Evolutionary conservation across 2,329 filamentous ascomycete species (phyloP).

Genomic region (Paecilomyces formosus): DNA sequence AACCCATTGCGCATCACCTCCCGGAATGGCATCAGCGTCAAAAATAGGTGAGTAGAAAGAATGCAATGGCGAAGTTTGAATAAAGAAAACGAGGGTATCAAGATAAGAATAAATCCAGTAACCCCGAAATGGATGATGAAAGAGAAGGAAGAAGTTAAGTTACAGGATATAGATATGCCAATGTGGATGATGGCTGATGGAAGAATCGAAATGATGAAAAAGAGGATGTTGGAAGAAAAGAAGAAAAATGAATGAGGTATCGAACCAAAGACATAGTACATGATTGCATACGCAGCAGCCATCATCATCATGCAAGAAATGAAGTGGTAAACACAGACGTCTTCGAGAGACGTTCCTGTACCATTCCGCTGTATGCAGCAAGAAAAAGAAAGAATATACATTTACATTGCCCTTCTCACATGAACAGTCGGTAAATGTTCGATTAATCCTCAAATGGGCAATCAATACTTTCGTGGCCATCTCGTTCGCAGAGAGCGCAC

Average conservation of each 20-base stretch:
- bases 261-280: not conserved
- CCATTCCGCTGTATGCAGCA: not conserved
- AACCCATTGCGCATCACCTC: not conserved
- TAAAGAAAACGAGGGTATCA: not conserved
- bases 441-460: conserved; percentile 76
- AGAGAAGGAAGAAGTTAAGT: not conserved
- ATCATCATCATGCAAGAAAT: conserved; percentile 1
- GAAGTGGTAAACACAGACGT: not conserved
- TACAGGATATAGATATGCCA: not conserved
- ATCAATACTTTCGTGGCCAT: conserved; percentile 93
- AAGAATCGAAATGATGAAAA: not conserved
- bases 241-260: not conserved
- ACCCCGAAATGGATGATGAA: not conserved
- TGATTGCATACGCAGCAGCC: not conserved
- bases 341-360: not conserved
- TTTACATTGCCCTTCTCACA: not conserved
- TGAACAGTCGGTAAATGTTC: conserved; percentile 34
- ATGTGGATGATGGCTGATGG: not conserved
- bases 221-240: not conserved
- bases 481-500: conserved; percentile 93
- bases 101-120: not conserved
- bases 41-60: not conserved
- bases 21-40: not conserved
- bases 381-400: not conserved
- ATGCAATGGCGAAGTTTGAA: no score